Evolutionary conservation across 208 protist genomes (phyloP).

Genomic region (Wallacemonas sp.): DNA sequence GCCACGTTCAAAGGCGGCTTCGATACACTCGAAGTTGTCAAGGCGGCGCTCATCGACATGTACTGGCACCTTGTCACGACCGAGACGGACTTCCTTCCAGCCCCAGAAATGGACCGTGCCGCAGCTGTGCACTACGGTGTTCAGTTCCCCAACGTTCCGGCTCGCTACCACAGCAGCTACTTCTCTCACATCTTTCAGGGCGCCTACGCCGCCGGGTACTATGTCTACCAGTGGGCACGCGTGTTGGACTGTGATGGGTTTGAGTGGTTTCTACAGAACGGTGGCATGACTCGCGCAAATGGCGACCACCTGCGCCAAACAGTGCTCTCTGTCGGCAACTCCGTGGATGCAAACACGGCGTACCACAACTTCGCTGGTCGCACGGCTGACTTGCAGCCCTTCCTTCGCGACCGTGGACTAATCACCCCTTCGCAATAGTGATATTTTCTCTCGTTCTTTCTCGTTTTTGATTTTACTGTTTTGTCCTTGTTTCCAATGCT

Average conservation of each 20-base stretch:
- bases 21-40: conserved; percentile 55
- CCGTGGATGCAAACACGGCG: conserved; percentile 35
- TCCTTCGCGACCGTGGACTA: conserved; percentile 45
- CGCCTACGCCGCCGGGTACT: conserved; percentile 78
- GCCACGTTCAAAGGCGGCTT: conserved; percentile 41
- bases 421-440: not conserved
- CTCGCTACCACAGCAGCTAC: conserved; percentile 45
- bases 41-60: conserved; percentile 49
- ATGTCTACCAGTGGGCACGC: conserved; percentile 73
- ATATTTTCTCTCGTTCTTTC: not conserved
- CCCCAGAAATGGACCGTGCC: conserved; percentile 29
- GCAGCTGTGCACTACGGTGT: conserved; percentile 19
- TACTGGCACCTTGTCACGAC: conserved; percentile 45
- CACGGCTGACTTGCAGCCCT: conserved; percentile 24
- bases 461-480: not conserved
- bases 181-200: conserved; percentile 78
- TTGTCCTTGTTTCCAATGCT: conserved; percentile 4
- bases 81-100: conserved; percentile 20
- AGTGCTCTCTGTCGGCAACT: conserved; percentile 65
- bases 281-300: conserved; percentile 44
- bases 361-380: conserved; percentile 44
- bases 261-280: conserved; percentile 62
- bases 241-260: conserved; percentile 66
- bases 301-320: conserved; percentile 65
- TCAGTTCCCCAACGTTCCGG: conserved; percentile 20